These are phyloP conservation scores for Fistulinella cinereoalba DNA, from an alignment of 1,284 basidiomycete species.

Conservation along the genomic window DNA sequence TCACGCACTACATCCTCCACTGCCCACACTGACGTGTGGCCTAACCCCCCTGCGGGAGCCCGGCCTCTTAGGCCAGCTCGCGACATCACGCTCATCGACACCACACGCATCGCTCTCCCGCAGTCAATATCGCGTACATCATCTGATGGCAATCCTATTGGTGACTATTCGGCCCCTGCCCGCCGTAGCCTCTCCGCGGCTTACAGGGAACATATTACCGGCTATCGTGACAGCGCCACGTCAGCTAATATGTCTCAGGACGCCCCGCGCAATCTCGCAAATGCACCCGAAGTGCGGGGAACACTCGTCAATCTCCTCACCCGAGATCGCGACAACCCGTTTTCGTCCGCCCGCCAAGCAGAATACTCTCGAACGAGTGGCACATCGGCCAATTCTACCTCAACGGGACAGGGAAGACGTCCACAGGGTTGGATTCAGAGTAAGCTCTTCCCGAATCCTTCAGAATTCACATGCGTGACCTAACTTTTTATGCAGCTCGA, in stretches of 20 bases:
- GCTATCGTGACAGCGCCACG: constrained; percentile 16
- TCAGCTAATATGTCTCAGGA: constrained; percentile 9
- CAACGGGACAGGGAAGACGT: constrained; percentile 24
- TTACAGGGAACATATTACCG: constrained; percentile 20
- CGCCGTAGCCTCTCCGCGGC: constrained; percentile 25
- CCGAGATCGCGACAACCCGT: constrained; percentile 20
- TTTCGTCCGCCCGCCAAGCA: constrained; percentile 18
- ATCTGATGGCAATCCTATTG: constrained; percentile 23
- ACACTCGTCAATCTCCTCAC: constrained; percentile 22
- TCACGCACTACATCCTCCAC: constrained; percentile 7
- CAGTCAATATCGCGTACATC: constrained; percentile 28
- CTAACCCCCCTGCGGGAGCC: constrained; percentile 5
- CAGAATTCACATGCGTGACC: too few relatives aligned
- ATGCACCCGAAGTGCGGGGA: constrained; percentile 27
- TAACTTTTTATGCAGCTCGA: too few relatives aligned
- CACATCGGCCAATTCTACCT: constrained; percentile 4
- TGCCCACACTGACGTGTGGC: constrained; percentile 7
- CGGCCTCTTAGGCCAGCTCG: constrained; percentile 17
- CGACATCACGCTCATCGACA: constrained; percentile 20
- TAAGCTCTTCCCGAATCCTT: too few relatives aligned
- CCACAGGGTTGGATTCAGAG: constrained; percentile 56
- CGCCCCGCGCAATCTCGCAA: constrained; percentile 21
- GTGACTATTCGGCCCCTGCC: constrained; percentile 13
- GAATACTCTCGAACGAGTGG: constrained; percentile 17
- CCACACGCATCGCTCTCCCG: constrained; percentile 18